Percentiles rank a stretch among this genome's conserved stretches.
Conservation (phyloP, 768 basidiomycete species). For the Roridomyces roridus region DNA sequence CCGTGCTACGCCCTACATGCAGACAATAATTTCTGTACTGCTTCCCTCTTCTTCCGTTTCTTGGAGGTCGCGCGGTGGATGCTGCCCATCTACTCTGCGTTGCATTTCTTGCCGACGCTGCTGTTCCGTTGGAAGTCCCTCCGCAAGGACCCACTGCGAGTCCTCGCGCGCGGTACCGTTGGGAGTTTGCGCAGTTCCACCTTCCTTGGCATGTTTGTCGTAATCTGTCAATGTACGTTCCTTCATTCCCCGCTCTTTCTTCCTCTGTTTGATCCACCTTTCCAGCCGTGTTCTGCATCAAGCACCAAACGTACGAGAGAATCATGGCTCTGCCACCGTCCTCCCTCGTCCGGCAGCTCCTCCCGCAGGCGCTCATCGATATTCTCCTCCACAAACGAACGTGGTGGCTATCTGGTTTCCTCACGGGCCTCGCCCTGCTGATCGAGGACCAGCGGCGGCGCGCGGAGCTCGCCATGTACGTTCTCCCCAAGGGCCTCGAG, state of each 20-base stretch:
- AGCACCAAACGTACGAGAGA: slow-evolving; percentile 60
- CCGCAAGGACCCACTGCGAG: slow-evolving; percentile 64
- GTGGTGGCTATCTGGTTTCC: slow-evolving; percentile 77
- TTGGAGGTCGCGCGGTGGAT: slow-evolving; percentile 88
- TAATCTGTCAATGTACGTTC: slow-evolving; percentile 78
- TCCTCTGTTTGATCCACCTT: background rate
- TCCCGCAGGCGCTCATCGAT: slow-evolving; percentile 57
- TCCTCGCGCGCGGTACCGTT: slow-evolving; percentile 66
- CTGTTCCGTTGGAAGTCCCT: slow-evolving; percentile 80
- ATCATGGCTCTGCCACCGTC: slow-evolving; percentile 39
- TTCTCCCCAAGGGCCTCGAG: slow-evolving; percentile 88
- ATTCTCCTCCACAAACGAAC: slow-evolving; percentile 70
- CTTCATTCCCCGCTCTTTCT: too few relatives aligned
- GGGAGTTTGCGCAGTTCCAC: slow-evolving; percentile 86
- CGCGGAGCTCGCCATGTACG: slow-evolving; percentile 92
- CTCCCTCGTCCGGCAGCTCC: slow-evolving; percentile 38
- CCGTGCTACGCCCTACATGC: slow-evolving; percentile 84
- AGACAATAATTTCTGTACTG: slow-evolving; percentile 59
- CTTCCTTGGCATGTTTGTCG: slow-evolving; percentile 85
- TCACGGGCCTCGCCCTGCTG: slow-evolving; percentile 79
- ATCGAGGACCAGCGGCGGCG: slow-evolving; percentile 88
- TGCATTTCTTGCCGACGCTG: slow-evolving; percentile 88
- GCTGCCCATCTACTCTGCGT: slow-evolving; percentile 82
- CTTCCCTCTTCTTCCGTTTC: slow-evolving; percentile 71
- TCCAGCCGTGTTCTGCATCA: slow-evolving; percentile 71